These are phyloP conservation scores for Aspergillus spinulosporus DNA, from an alignment of 2,329 filamentous ascomycete genomes.

Conservation along the genomic window DNA sequence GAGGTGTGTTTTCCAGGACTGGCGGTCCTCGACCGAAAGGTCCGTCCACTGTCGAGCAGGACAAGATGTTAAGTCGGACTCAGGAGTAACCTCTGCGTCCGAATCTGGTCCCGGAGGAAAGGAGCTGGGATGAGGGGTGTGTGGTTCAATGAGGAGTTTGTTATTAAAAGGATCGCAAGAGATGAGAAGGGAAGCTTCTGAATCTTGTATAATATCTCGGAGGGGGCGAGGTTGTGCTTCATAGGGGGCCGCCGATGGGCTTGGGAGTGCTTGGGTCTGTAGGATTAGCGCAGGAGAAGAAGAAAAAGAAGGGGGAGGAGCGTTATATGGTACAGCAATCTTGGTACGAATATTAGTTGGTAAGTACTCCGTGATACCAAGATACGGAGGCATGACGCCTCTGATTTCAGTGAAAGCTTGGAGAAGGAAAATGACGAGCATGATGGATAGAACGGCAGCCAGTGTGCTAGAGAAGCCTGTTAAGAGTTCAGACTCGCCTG, in stretches of 20 bases:
- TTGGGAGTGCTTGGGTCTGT: neutral
- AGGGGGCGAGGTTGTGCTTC: slow-evolving; percentile 24
- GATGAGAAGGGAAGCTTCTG: slow-evolving; percentile 26
- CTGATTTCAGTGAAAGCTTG: slow-evolving; percentile 61
- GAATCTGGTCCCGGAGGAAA: neutral
- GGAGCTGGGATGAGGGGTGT: neutral
- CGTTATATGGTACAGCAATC: slow-evolving; percentile 43
- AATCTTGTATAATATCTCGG: slow-evolving; percentile 21
- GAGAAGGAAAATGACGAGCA: slow-evolving; percentile 63
- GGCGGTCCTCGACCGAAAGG: neutral
- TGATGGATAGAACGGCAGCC: slow-evolving; percentile 61
- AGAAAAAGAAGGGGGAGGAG: slow-evolving; percentile 26
- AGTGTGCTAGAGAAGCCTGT: slow-evolving; percentile 58
- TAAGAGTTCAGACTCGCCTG: slow-evolving; percentile 54
- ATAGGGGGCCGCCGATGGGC: neutral
- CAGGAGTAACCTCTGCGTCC: neutral
- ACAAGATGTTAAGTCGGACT: neutral
- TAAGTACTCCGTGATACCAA: slow-evolving; percentile 59
- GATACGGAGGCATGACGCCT: slow-evolving; percentile 56
- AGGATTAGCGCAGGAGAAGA: slow-evolving; percentile 18
- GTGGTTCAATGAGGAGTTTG: slow-evolving; percentile 27
- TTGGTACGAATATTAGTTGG: slow-evolving; percentile 51
- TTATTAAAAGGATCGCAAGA: slow-evolving; percentile 23
- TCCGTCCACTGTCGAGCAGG: neutral
- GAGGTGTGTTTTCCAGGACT: slow-evolving; percentile 7